These are phyloP conservation scores for Moricandia arvensis DNA, from an alignment of 345 rosid species.

Conservation along the genomic window DNA sequence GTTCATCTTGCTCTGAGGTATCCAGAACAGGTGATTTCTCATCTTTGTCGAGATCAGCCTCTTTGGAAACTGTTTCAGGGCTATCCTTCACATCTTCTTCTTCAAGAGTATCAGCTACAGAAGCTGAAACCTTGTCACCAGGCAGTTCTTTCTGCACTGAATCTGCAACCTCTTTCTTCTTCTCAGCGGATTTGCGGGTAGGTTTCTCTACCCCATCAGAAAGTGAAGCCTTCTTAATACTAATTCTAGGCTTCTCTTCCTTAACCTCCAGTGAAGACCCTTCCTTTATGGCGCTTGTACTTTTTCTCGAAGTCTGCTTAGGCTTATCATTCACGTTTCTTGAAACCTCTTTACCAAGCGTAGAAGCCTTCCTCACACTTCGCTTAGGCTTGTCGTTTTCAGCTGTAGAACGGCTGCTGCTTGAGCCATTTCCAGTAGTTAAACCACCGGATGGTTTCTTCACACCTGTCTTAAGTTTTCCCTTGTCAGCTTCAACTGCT, in stretches of 20 bases:
- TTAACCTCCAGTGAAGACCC: constrained; percentile 43
- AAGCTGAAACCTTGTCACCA: constrained; percentile 31
- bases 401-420: constrained; percentile 29
- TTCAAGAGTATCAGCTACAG: constrained; percentile 27
- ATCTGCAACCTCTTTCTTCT: constrained; percentile 29
- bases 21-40: neutral
- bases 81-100: constrained; percentile 1
- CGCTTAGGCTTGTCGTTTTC: constrained; percentile 51
- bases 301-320: constrained; percentile 47
- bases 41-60: neutral
- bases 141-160: constrained; percentile 28
- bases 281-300: constrained; percentile 40
- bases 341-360: constrained; percentile 46
- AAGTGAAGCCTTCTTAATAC: constrained; percentile 40
- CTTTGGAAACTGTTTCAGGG: neutral
- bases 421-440: constrained; percentile 41
- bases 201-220: constrained; percentile 37
- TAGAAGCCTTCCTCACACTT: constrained; percentile 47
- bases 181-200: constrained; percentile 39
- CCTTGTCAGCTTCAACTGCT: constrained; percentile 40
- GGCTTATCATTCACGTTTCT: constrained; percentile 50
- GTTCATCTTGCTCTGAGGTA: neutral
- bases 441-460: constrained; percentile 43
- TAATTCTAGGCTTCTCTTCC: constrained; percentile 45
- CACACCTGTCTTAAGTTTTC: constrained; percentile 46